Evolutionary conservation across 208 protist genomes (phyloP), one percentile per base, ranked within the genome.

Genomic region (Strigomonas culicis): DNA sequence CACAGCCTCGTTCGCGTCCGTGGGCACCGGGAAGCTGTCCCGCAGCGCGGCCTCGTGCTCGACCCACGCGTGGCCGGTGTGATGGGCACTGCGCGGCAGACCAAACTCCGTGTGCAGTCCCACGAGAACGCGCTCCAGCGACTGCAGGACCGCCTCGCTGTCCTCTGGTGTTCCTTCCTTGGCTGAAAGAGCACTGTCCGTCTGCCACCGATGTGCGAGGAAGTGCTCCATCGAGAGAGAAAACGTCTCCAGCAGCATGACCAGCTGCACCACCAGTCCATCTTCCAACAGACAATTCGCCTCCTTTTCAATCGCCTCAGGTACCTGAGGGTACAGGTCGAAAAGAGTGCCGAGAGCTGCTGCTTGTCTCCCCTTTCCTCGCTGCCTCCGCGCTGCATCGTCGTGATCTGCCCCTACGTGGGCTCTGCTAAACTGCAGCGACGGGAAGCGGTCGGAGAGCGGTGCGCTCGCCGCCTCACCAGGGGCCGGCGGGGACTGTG

Each of bases 51-150:
- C 32, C 32, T 39, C 6, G 10, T 39, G 32, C 32, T 39, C 32
- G 39, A 24, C 21, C 7, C 59, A 21, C 3, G 3, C 1, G 24
- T 19, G 27, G 8, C 63, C 70, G 27, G 73, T 53, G 31, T 50
- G 60, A 1, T 66, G 24, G 21, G 41, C 21, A 19, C 72, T 62
- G 25, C 75, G 79, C 22, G 82, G 74, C 53, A 93, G 63, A 27
- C 81, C 80, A n/a, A 90, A 57, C 47, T 93, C 87, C 21, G 75
- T 70, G 71, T 88, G 81, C 47, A 88, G 70, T 2, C 79, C 79
- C 34, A 77, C 75, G 55, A 92, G 77, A 25, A 75, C 69, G 15
- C 24, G n/a, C 7, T 44, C n/a, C n/a, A 32, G 24, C 27, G 32
- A 3, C 3, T 39, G 32, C 32, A 13, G 6, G 6, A 10, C 32